These are phyloP conservation scores for Phoenix roebelenii DNA, from an alignment of 176 grass and related monocot genomes.

Conservation along the genomic window DNA sequence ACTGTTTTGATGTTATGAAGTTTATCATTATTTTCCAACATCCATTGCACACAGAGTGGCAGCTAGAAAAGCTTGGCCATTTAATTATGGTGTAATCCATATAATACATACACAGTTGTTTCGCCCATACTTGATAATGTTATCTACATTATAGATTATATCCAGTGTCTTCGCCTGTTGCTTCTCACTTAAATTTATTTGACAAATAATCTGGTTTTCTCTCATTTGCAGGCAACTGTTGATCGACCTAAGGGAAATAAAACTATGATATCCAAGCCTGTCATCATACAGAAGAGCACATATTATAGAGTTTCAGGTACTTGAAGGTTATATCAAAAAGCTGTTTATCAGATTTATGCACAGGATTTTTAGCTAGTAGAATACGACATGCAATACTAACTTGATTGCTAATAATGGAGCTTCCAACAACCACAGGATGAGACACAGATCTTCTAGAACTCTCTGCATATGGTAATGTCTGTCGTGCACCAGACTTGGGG, in stretches of 20 bases:
- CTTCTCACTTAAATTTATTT: neutral
- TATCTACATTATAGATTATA: too few relatives aligned
- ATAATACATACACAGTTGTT: too few relatives aligned
- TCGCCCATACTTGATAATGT: too few relatives aligned
- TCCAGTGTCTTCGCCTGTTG: neutral
- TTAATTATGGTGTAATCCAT: too few relatives aligned
- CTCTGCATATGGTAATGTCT: conserved; percentile 77
- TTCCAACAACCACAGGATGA: conserved; percentile 37
- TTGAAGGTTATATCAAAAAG: neutral
- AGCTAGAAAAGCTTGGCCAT: too few relatives aligned
- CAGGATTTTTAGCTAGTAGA: too few relatives aligned
- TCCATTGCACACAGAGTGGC: too few relatives aligned
- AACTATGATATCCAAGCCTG: conserved; percentile 72
- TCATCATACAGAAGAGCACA: conserved; percentile 80
- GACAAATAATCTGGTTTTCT: conserved; percentile 6
- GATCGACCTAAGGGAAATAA: conserved; percentile 93
- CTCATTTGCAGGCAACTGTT: conserved; percentile 62
- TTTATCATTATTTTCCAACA: too few relatives aligned
- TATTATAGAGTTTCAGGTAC: conserved; percentile 90
- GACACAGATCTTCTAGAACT: conserved; percentile 93
- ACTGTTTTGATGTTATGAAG: too few relatives aligned
- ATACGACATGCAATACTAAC: too few relatives aligned
- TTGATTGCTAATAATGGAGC: neutral
- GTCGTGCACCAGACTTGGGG: conserved; percentile 51
- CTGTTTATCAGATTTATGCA: neutral